Evolutionary conservation across 2,329 filamentous ascomycete species (phyloP).

Genomic region (Didymosphaeria variabile): DNA sequence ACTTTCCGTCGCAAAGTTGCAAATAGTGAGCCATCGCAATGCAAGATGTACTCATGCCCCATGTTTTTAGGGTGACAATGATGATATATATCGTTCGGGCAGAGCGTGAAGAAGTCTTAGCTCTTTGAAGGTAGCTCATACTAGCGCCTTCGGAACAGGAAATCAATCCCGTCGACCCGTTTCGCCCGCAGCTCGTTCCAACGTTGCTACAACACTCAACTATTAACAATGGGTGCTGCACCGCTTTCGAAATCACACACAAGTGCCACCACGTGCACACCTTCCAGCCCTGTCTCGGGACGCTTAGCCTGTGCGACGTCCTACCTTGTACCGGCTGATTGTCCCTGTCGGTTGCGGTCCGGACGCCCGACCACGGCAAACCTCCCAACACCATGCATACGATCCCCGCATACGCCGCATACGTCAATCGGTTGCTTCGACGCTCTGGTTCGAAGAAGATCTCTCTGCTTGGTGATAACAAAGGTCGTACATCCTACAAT

Average conservation of each 20-base stretch:
- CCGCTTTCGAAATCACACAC: background rate
- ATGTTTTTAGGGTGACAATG: too few species aligned
- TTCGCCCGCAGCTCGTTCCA: background rate
- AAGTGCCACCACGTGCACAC: constrained; percentile 22
- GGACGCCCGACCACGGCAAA: constrained; percentile 23
- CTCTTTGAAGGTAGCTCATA: too few species aligned
- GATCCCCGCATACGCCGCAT: background rate
- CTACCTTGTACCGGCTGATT: constrained; percentile 38
- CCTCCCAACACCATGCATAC: background rate
- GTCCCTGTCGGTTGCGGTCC: constrained; percentile 28
- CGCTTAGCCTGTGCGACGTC: constrained; percentile 18
- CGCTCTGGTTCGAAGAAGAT: background rate
- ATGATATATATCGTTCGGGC: too few species aligned
- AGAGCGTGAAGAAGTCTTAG: too few species aligned
- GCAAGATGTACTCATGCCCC: too few species aligned
- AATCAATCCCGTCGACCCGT: background rate
- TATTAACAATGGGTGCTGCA: background rate
- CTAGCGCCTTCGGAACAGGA: background rate
- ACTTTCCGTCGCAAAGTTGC: too few species aligned
- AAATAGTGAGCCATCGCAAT: too few species aligned
- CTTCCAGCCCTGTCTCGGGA: constrained; percentile 19
- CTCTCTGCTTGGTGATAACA: background rate
- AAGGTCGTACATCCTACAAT: background rate
- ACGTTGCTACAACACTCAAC: background rate
- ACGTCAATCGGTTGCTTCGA: background rate